Evolutionary conservation across 805 yeast genomes (phyloP).

Genomic region (Kuraishia capsulata): DNA sequence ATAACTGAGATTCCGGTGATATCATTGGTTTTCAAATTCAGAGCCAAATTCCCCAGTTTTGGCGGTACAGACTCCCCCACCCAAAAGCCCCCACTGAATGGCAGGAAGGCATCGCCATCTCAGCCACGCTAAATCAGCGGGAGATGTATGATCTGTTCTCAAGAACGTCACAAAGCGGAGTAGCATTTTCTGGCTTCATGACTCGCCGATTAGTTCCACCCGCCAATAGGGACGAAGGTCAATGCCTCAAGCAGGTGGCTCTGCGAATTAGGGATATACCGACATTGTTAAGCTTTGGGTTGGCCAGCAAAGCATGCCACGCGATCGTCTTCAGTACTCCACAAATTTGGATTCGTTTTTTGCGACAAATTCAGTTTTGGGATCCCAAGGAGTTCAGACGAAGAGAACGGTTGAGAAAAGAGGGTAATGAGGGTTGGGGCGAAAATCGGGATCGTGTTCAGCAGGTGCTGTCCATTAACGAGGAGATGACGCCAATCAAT

Average conservation of each 20-base stretch:
- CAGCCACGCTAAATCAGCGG: too few species aligned
- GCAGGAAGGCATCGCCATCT: too few species aligned
- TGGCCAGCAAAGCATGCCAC: neutral
- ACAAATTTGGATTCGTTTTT: neutral
- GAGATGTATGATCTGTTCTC: too few species aligned
- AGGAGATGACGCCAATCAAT: constrained; percentile 1
- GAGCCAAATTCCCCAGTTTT: too few species aligned
- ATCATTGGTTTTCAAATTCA: too few species aligned
- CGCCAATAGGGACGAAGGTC: too few species aligned
- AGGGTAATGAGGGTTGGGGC: neutral
- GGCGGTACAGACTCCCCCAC: too few species aligned
- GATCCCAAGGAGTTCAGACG: neutral
- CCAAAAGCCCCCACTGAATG: too few species aligned
- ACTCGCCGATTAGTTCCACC: too few species aligned
- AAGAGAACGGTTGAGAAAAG: neutral
- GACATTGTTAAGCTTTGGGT: neutral
- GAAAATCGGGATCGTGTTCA: neutral
- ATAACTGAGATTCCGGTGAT: too few species aligned
- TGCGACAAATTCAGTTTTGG: neutral
- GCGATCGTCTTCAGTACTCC: neutral
- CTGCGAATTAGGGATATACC: neutral
- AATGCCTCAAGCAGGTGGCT: neutral
- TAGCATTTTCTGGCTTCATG: too few species aligned
- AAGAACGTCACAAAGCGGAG: too few species aligned
- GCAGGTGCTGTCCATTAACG: neutral